Evolutionary conservation across 2,329 filamentous ascomycete genomes (phyloP).

Genomic region (Aspergillus neoniger): DNA sequence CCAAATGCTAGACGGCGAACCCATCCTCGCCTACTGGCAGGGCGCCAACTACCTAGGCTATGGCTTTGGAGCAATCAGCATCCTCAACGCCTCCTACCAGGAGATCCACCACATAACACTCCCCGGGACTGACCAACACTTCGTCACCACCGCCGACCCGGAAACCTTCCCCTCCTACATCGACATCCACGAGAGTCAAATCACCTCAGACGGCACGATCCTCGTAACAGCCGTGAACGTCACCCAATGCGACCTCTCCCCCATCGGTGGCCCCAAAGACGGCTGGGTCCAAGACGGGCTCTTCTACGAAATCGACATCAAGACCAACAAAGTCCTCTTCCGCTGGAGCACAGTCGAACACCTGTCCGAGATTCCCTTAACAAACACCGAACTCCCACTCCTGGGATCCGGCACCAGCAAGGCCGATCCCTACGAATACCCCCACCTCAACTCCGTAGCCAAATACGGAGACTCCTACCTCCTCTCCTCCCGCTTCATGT

Average conservation of each 20-base stretch:
- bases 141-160: slow-evolving; percentile 16
- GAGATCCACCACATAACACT: slow-evolving; percentile 26
- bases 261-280: slow-evolving; percentile 25
- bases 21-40: slow-evolving; percentile 31
- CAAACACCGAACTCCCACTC: no score
- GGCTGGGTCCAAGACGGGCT: slow-evolving; percentile 31
- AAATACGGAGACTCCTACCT: no score
- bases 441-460: no score
- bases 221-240: slow-evolving; percentile 17
- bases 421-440: no score
- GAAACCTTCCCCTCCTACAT: slow-evolving; percentile 21
- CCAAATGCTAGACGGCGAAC: slow-evolving; percentile 22
- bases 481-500: no score
- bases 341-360: slow-evolving; percentile 30
- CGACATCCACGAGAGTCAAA: slow-evolving; percentile 28
- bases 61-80: slow-evolving; percentile 21
- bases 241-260: no score
- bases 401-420: no score
- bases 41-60: slow-evolving; percentile 20
- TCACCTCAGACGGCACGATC: slow-evolving; percentile 25
- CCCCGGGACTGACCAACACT: slow-evolving; percentile 9
- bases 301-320: slow-evolving; percentile 31
- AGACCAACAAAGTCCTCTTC: slow-evolving; percentile 28
- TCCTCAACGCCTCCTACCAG: slow-evolving; percentile 27
- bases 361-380: slow-evolving; percentile 14